Percentiles rank a stretch among this genome's conserved stretches.
Conservation (phyloP, 192 early-diverging fungal species). For the Coemansia sp. region DNA sequence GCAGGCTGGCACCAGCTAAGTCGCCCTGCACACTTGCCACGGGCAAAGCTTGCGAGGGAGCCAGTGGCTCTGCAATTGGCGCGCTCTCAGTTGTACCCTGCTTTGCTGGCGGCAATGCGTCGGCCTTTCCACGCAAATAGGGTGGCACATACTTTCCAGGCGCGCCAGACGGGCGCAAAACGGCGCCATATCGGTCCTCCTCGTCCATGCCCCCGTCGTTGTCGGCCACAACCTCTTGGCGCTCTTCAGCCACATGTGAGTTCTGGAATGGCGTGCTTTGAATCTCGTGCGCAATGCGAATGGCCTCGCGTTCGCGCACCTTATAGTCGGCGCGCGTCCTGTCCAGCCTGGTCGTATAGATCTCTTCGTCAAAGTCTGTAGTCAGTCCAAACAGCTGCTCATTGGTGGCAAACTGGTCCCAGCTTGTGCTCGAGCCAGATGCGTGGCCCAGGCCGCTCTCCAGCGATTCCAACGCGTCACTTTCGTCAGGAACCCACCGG, state of each 20-base stretch:
- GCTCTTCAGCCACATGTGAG: slow-evolving; percentile 89
- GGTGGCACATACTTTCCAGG: slow-evolving; percentile 90
- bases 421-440: slow-evolving; percentile 36
- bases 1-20: background rate
- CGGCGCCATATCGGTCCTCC: slow-evolving; percentile 84
- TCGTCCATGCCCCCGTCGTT: slow-evolving; percentile 76
- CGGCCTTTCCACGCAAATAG: slow-evolving; percentile 58
- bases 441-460: slow-evolving; percentile 21
- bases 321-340: slow-evolving; percentile 79
- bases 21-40: background rate
- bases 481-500: slow-evolving; percentile 77
- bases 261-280: slow-evolving; percentile 70
- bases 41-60: background rate
- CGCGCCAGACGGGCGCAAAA: slow-evolving; percentile 63
- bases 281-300: slow-evolving; percentile 87
- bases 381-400: slow-evolving; percentile 91
- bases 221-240: slow-evolving; percentile 59
- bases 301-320: slow-evolving; percentile 83
- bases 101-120: slow-evolving; percentile 7
- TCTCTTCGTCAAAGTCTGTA: slow-evolving; percentile 93
- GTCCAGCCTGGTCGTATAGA: slow-evolving; percentile 95
- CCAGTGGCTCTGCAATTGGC: background rate
- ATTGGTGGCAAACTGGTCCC: slow-evolving; percentile 98
- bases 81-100: background rate
- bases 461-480: slow-evolving; percentile 24